A percentile compares a stretch with the other conserved stretches of the same genome.
phyloP scores from a whole-genome alignment of 768 basidiomycete species.

The Mycena pura region DNA sequence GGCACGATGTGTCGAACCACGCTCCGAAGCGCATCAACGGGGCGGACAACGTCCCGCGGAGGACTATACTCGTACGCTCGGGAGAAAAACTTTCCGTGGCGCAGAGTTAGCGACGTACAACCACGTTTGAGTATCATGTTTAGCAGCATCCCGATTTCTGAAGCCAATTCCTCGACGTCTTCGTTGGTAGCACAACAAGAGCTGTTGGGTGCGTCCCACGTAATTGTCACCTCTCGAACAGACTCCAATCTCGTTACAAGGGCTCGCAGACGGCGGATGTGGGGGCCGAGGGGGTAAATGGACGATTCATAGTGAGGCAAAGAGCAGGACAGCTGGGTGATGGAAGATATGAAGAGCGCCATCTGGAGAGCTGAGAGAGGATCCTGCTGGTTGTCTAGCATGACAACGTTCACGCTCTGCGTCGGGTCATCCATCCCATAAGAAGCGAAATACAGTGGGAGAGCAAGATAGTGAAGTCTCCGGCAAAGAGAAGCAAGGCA shows the following conservation, averaged over 20 bases:
- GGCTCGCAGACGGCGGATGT: conserved; percentile 10
- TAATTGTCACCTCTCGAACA: conserved; percentile 12
- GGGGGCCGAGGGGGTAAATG: conserved; percentile 2
- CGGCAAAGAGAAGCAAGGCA: conserved; percentile 16
- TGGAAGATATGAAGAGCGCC: conserved; percentile 10
- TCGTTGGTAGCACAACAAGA: neutral
- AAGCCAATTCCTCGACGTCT: conserved; percentile 2
- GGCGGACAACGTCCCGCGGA: neutral
- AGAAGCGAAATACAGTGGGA: conserved; percentile 10
- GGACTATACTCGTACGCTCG: neutral
- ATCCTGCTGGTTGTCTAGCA: conserved; percentile 8
- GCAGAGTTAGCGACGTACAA: conserved; percentile 20
- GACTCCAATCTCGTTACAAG: conserved; percentile 17
- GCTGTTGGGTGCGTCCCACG: conserved; percentile 2
- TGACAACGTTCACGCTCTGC: neutral
- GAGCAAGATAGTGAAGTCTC: conserved; percentile 15
- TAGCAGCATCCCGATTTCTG: conserved; percentile 15
- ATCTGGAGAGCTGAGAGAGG: conserved; percentile 19
- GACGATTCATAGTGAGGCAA: conserved; percentile 13
- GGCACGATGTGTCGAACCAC: conserved; percentile 6
- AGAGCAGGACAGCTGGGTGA: conserved; percentile 14
- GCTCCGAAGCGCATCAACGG: conserved; percentile 14
- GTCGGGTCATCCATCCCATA: conserved; percentile 18
- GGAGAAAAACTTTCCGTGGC: conserved; percentile 16
- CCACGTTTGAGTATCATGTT: conserved; percentile 20